phyloP scores from a whole-genome alignment of 768 basidiomycete genomes.

The Lactarius sp. region DNA sequence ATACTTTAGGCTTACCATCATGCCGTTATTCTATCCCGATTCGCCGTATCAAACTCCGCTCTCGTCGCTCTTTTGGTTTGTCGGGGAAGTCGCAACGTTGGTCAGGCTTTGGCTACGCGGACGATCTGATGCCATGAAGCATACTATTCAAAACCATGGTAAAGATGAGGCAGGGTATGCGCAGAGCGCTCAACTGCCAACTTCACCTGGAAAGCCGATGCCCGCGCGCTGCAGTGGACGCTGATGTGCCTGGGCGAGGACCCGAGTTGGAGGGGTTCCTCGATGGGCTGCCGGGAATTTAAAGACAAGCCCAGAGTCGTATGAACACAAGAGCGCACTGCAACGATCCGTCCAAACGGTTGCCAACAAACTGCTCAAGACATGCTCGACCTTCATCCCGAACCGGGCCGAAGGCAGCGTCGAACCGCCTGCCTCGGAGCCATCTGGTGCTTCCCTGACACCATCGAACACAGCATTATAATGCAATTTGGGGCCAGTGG shows the following conservation, averaged over 20 bases:
- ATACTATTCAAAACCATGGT: no score
- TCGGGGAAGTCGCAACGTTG: neutral
- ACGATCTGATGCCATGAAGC: neutral
- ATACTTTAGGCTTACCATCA: conserved; percentile 16
- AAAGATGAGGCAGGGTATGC: conserved; percentile 12
- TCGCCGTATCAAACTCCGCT: conserved; percentile 23
- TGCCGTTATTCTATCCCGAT: conserved; percentile 14
- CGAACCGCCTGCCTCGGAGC: neutral
- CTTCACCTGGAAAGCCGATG: neutral
- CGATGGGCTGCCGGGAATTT: conserved; percentile 9
- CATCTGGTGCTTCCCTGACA: conserved; percentile 1
- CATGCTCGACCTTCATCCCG: conserved; percentile 8
- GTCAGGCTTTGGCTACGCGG: conserved; percentile 8
- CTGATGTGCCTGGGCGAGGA: conserved; percentile 1
- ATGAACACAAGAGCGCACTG: neutral
- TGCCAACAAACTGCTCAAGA: neutral
- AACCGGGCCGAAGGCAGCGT: conserved; percentile 3
- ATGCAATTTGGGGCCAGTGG: neutral
- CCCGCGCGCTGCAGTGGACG: conserved; percentile 10
- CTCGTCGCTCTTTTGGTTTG: conserved; percentile 1
- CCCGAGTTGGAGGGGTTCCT: conserved; percentile 8
- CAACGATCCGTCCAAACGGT: neutral
- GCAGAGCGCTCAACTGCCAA: neutral
- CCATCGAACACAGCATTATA: neutral
- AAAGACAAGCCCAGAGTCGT: neutral